Conservation (phyloP, 1,284 basidiomycete species). For the Amylostereum areolatum region DNA sequence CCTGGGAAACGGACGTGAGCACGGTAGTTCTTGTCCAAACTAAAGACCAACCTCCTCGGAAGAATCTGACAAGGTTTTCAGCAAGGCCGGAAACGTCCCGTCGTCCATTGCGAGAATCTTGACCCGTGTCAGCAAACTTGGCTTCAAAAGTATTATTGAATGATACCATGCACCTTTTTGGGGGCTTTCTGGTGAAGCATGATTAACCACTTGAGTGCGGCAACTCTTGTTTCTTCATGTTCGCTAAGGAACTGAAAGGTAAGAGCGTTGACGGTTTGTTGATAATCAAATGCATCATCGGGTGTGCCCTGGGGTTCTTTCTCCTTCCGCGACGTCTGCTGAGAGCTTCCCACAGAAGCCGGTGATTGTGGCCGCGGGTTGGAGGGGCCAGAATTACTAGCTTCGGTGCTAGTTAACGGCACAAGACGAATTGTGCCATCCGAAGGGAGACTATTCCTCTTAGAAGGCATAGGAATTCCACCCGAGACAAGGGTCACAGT, state of each 20-base stretch:
- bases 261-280: constrained; percentile 86
- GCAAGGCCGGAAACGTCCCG: constrained; percentile 89
- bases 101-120: constrained; percentile 95
- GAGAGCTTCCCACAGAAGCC: constrained; percentile 24
- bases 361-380: constrained; percentile 30
- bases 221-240: constrained; percentile 93
- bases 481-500: constrained; percentile 19
- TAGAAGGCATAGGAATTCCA: constrained; percentile 13
- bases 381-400: constrained; percentile 5
- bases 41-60: constrained; percentile 74
- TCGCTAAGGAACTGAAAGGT: constrained; percentile 95
- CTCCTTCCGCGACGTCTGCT: constrained; percentile 23
- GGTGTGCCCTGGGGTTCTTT: constrained; percentile 1
- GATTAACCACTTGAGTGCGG: constrained; percentile 94
- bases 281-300: constrained; percentile 86
- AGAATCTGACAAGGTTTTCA: constrained; percentile 95
- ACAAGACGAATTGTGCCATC: constrained; percentile 2
- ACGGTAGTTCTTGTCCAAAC: not conserved
- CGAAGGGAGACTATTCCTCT: constrained; percentile 10
- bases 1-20: constrained; percentile 33
- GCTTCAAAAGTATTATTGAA: not conserved
- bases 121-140: constrained; percentile 3
- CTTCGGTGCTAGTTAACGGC: constrained; percentile 3
- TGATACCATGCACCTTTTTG: constrained; percentile 59
- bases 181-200: constrained; percentile 99